phyloP scores from a whole-genome alignment of 805 yeast genomes.

The Yarrowia osloensis region DNA sequence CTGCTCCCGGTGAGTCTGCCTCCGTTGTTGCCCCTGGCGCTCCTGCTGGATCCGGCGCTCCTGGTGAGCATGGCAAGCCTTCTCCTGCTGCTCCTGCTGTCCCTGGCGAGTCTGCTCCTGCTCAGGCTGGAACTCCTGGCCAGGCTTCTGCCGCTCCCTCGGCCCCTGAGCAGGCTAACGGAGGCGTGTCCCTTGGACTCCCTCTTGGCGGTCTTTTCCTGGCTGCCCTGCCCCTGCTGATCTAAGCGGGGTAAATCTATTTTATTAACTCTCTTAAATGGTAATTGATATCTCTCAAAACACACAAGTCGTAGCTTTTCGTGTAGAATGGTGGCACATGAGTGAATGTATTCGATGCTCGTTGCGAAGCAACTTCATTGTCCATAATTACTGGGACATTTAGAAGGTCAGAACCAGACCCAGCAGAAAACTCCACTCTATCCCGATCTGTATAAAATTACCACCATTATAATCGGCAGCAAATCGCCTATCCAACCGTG shows the following conservation, averaged over 20 bases:
- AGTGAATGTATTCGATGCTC: too few species aligned
- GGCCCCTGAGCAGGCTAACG: constrained; percentile 17
- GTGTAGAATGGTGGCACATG: too few species aligned
- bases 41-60: not conserved
- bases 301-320: too few species aligned
- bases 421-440: too few species aligned
- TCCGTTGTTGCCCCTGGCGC: not conserved
- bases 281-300: constrained; percentile 16
- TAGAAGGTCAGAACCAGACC: too few species aligned
- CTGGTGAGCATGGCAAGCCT: not conserved
- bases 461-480: too few species aligned
- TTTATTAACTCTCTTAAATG: constrained; percentile 17
- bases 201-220: constrained; percentile 12
- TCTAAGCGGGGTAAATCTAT: not conserved
- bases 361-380: too few species aligned
- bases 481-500: too few species aligned
- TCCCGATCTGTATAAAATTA: too few species aligned
- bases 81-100: not conserved
- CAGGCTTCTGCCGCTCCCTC: constrained; percentile 13
- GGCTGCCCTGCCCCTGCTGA: constrained; percentile 14
- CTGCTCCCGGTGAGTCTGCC: not conserved
- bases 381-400: too few species aligned
- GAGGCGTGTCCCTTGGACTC: not conserved
- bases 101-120: not conserved
- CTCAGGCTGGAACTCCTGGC: constrained; percentile 1